Base-by-base conservation (phyloP, 1,139 yeast genomes). In the Hanseniaspora uvarum region DNA sequence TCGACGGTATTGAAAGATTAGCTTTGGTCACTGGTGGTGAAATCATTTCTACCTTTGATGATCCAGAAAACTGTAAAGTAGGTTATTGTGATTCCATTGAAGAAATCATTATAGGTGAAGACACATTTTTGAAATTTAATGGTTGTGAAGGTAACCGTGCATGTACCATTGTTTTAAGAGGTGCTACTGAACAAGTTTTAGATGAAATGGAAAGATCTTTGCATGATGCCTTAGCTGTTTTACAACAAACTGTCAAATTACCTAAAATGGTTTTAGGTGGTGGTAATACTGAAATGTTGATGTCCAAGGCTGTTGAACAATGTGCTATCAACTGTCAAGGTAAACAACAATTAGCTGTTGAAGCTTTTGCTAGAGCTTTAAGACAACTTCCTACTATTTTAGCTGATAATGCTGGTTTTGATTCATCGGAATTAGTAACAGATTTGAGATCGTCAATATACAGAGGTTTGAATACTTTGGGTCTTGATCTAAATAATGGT, bases 11-110 rank as follows among this genome's bases (percentile, higher is more conserved):
- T 56, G 98, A 92, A 73, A 82, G 98, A 67, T 77, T 92, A 61
- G 96, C 98, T 4, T 75, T 92, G 50, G 98, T 89, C 26, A 89
- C 97, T 6, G 98, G 98, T 52, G 98, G 96, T 63, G 98, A 92
- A 72, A 97, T 94, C 55, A 96, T 84, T 3, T 89, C 97, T 12
- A 92, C 98, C 1, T 94, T 92, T 68, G 98, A 94, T 66, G 77
- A 82, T 60, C 96, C 98, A 24, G 95, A 85, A 54, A 76, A 77
- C 55, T 95, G 86, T 56, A 83, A 79, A 66, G 73, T 89, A 55
- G 99, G 98, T 53, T 78, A 81, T 66, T 92, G 98, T 75, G 94
- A 89, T 52, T 62, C 75, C 36, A 87, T 94, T 62, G 97, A 92
- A 70, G 98, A 92, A 70, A 73, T 92, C 41, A 78, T 88, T 61